These are phyloP conservation scores for Orychophragmus violaceus DNA, from an alignment of 345 rosid species.

Conservation along the genomic window DNA sequence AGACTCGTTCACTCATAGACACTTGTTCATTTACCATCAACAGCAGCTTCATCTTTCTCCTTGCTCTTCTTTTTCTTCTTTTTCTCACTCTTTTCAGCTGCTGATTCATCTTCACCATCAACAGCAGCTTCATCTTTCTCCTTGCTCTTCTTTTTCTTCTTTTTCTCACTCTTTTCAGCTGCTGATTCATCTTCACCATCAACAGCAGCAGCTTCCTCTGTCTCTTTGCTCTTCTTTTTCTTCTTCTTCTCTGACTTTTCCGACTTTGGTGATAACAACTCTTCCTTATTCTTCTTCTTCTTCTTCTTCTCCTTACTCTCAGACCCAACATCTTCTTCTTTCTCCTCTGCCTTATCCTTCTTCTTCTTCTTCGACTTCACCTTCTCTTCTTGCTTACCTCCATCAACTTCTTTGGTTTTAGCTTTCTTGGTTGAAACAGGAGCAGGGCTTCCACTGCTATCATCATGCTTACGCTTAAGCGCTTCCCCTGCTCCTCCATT, in stretches of 20 bases:
- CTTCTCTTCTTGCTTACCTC: constrained; percentile 25
- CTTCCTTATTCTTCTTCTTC: constrained; percentile 37
- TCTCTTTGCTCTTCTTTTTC: constrained; percentile 68
- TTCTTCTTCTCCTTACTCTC: constrained; percentile 43
- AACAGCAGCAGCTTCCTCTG: constrained; percentile 31
- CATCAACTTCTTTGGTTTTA: constrained; percentile 37
- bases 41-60: constrained; percentile 26
- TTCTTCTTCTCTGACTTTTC: constrained; percentile 66
- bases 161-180: constrained; percentile 51
- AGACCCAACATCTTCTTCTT: constrained; percentile 38
- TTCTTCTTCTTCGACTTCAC: constrained; percentile 46
- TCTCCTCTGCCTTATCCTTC: constrained; percentile 46
- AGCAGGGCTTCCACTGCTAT: constrained; percentile 34
- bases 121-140: constrained; percentile 37
- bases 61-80: constrained; percentile 53
- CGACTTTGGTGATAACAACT: constrained; percentile 51
- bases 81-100: constrained; percentile 57
- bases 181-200: constrained; percentile 36
- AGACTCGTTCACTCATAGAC: too few species aligned
- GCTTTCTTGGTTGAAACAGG: constrained; percentile 48
- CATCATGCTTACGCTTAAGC: constrained; percentile 53
- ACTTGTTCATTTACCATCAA: too few species aligned
- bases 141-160: constrained; percentile 71
- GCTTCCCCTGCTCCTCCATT: constrained; percentile 38
- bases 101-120: constrained; percentile 35